Evolutionary conservation across 805 yeast genomes (phyloP).

Genomic region (Lachancea sp.): DNA sequence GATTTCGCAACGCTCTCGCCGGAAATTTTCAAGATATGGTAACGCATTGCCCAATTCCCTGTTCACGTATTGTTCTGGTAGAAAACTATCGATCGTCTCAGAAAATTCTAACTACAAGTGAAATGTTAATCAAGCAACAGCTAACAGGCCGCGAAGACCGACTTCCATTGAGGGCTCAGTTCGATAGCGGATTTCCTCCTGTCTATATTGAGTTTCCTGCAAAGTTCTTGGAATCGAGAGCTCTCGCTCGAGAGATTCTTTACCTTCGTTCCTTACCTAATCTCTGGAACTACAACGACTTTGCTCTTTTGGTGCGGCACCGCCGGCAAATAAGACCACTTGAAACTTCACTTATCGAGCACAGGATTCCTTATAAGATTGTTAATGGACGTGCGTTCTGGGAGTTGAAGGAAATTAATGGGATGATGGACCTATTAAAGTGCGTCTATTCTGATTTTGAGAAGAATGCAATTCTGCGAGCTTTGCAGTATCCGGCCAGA

Average conservation of each 20-base stretch:
- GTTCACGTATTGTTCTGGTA: constrained; percentile 40
- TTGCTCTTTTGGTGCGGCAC: constrained; percentile 67
- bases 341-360: constrained; percentile 54
- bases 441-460: constrained; percentile 56
- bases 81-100: constrained; percentile 80
- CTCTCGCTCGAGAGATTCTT: constrained; percentile 50
- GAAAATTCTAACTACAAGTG: constrained; percentile 58
- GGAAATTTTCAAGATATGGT: constrained; percentile 58
- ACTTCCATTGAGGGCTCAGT: constrained; percentile 41
- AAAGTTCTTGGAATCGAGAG: constrained; percentile 49
- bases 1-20: constrained; percentile 74
- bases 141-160: constrained; percentile 35
- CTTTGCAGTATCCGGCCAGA: constrained; percentile 53
- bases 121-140: constrained; percentile 58
- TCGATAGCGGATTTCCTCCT: constrained; percentile 39
- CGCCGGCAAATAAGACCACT: constrained; percentile 53
- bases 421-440: constrained; percentile 58
- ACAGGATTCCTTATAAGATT: constrained; percentile 57
- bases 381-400: constrained; percentile 74
- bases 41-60: constrained; percentile 31
- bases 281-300: constrained; percentile 47
- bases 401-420: constrained; percentile 64
- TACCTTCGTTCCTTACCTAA: constrained; percentile 41
- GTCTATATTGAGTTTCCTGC: constrained; percentile 38
- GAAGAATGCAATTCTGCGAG: constrained; percentile 49